Evolutionary conservation across 805 yeast species (phyloP).

Genomic region (Vanderwaltozyma yarrowii): DNA sequence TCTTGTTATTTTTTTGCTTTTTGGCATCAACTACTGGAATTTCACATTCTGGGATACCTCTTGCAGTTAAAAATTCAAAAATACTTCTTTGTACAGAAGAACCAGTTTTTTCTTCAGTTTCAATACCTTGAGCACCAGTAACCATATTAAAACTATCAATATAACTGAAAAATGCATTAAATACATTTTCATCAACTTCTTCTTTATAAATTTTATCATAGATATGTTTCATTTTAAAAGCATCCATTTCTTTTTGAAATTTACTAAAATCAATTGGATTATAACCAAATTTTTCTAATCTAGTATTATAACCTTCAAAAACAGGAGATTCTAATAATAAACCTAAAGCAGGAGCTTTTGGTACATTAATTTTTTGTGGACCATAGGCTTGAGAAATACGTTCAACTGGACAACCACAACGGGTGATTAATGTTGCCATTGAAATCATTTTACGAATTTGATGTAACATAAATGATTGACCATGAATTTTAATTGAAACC

Average conservation of each 20-base stretch:
- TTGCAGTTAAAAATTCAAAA: slow-evolving; percentile 34
- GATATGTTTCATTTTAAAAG: slow-evolving; percentile 76
- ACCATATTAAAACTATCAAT: slow-evolving; percentile 62
- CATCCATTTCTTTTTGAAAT: slow-evolving; percentile 64
- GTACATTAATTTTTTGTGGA: slow-evolving; percentile 69
- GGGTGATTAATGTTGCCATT: slow-evolving; percentile 76
- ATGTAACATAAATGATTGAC: slow-evolving; percentile 96
- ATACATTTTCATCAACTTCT: slow-evolving; percentile 79
- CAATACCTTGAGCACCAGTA: slow-evolving; percentile 43
- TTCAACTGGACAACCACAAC: slow-evolving; percentile 74
- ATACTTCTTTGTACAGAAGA: slow-evolving; percentile 25
- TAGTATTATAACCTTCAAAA: slow-evolving; percentile 71
- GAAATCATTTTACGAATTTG: slow-evolving; percentile 98
- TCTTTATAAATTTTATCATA: slow-evolving; percentile 89
- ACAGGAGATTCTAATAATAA: slow-evolving; percentile 84
- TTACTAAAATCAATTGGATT: slow-evolving; percentile 59
- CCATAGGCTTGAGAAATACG: slow-evolving; percentile 74
- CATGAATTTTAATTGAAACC: slow-evolving; percentile 93
- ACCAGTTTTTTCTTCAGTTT: slow-evolving; percentile 23
- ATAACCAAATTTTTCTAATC: slow-evolving; percentile 66
- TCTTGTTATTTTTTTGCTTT: slow-evolving; percentile 1
- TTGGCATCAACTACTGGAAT: not conserved
- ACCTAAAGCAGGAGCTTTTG: slow-evolving; percentile 97
- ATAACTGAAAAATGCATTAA: slow-evolving; percentile 83
- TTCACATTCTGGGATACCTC: slow-evolving; percentile 27